Conservation (phyloP, 2,329 filamentous ascomycete genomes). For the Ascochyta fabae region DNA sequence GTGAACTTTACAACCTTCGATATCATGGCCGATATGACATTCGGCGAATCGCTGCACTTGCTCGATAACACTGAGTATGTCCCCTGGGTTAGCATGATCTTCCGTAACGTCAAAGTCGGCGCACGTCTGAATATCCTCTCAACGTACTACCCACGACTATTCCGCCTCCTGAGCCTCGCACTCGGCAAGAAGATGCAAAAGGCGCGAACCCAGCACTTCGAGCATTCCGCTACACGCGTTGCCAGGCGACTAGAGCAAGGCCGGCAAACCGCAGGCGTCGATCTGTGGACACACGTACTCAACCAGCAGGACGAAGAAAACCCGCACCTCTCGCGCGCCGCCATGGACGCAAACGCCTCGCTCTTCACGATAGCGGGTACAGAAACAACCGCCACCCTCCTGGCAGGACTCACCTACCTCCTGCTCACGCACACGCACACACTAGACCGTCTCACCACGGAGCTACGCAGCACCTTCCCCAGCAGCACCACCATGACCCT, state of each 20-base stretch:
- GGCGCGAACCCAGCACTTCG: conserved; percentile 23
- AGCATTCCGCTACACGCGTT: conserved; percentile 32
- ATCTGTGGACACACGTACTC: conserved; percentile 52
- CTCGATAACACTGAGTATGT: conserved; percentile 37
- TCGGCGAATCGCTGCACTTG: conserved; percentile 41
- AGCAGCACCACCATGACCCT: conserved; percentile 46
- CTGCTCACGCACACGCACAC: conserved; percentile 39
- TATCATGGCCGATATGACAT: conserved; percentile 44
- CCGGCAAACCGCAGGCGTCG: conserved; percentile 32
- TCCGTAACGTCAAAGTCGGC: conserved; percentile 28
- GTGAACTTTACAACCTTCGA: conserved; percentile 44
- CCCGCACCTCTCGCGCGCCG: conserved; percentile 31
- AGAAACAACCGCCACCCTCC: conserved; percentile 53
- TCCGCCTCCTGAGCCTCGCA: background rate
- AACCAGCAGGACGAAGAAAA: conserved; percentile 31
- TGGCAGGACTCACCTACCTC: conserved; percentile 48
- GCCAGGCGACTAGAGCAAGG: conserved; percentile 40
- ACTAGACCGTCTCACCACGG: conserved; percentile 36
- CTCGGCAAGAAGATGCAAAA: conserved; percentile 5
- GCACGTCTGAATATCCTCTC: background rate
- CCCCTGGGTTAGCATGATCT: conserved; percentile 43
- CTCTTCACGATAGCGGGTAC: conserved; percentile 54
- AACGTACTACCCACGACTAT: background rate
- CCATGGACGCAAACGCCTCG: conserved; percentile 50
- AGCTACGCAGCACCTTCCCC: conserved; percentile 37